Base-by-base conservation (phyloP, 306 rosid genomes). In the Cucumis hystrix region DNA sequence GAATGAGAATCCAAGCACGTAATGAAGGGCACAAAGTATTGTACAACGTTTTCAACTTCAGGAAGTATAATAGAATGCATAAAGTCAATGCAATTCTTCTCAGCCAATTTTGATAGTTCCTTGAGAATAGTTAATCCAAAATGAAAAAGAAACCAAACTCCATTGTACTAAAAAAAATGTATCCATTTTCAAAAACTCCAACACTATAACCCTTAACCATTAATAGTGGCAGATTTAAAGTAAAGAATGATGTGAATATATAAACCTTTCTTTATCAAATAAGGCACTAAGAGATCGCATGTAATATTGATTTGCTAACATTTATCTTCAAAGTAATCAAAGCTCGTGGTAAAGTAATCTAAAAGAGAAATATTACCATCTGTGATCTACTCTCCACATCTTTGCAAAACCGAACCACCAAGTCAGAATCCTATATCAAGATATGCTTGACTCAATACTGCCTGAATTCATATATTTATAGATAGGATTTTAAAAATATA, bases 381-480 rank as follows among this genome's bases (percentile, higher is more conserved):
- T 89, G 97, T 4, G 97, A 88, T 90, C 99, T 83, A 80, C 75
- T 88, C 86, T 95, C 97, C 79, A 95, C 99, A 39, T 95, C 99
- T 82, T 92, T 95, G 83, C 99, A 92, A 71, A 95, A 95, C 28
- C 90, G 93, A 77, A 95, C 80, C 55, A 66, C 92, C 89, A 92
- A 81, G 74, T 95, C 99, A 63, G 95, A n/a, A 60, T 77, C 89
- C 96, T 90, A 94, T 78, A 83, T 37, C 76, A 54, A 81, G 45
- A 23, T 14, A 86, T 83, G 76, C 47, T 45, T 8, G 78, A 30
- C 67, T 78, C 52, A 86, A 78, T 71, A 84, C 45, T 49, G 79
- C 64, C 68, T 51, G 30, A 62, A 69, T 47, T 59, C 57, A 28
- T 80, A 63, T 80, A 83, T 74, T 41, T 58, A 43, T 51, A 40